Evolutionary conservation across 768 basidiomycete species (phyloP).

Genomic region (Boletus pseudopeckii): DNA sequence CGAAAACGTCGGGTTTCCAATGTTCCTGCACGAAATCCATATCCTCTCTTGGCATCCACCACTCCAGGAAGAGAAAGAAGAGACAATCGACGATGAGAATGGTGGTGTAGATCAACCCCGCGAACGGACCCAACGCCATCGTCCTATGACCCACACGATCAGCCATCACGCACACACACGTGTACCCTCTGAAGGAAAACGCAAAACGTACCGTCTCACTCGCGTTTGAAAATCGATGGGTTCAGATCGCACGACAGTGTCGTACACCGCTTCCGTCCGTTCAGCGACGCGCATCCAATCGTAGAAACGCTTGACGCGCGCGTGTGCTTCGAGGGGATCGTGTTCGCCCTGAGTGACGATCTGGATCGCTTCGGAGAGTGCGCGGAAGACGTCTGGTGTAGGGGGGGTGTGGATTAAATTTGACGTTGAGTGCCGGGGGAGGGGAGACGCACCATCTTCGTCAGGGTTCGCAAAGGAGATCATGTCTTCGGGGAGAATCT

Average conservation of each 20-base stretch:
- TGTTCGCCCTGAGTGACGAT: constrained; percentile 66
- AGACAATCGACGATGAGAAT: constrained; percentile 88
- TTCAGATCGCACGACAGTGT: constrained; percentile 54
- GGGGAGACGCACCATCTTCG: too few relatives aligned
- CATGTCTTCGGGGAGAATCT: too few relatives aligned
- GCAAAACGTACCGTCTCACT: constrained; percentile 57
- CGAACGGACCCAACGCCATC: constrained; percentile 72
- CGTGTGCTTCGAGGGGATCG: constrained; percentile 73
- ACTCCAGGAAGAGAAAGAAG: constrained; percentile 83
- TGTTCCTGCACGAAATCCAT: constrained; percentile 69
- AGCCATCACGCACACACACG: neutral
- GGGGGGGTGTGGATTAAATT: too few relatives aligned
- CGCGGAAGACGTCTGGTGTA: constrained; percentile 22
- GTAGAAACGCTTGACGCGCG: constrained; percentile 79
- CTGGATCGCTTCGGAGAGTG: constrained; percentile 74
- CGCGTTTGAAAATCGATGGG: constrained; percentile 76
- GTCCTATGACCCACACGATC: constrained; percentile 45
- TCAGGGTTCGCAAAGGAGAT: too few relatives aligned
- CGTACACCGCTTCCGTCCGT: constrained; percentile 84
- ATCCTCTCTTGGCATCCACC: constrained; percentile 73
- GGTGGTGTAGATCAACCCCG: constrained; percentile 82
- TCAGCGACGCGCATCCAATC: constrained; percentile 77
- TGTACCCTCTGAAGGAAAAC: too few relatives aligned
- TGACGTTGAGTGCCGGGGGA: too few relatives aligned
- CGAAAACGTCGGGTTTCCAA: constrained; percentile 47